phyloP scores from a whole-genome alignment of 306 rosid species.

The Lathyrus oleraceus region DNA sequence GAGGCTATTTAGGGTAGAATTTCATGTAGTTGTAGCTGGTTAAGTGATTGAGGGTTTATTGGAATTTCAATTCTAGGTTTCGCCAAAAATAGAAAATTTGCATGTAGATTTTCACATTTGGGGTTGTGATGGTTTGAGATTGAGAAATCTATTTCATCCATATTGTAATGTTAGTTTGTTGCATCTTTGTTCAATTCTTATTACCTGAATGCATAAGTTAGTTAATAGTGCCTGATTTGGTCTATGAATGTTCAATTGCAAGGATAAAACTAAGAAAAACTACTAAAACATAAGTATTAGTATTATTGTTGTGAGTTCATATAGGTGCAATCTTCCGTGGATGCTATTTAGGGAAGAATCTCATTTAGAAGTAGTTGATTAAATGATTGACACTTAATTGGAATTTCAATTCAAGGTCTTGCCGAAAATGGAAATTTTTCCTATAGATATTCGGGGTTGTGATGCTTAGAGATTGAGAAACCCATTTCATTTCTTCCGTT shows the following conservation, averaged over 20 bases:
- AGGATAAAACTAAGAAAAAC: not conserved
- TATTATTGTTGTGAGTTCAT: not conserved
- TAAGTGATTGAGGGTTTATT: not conserved
- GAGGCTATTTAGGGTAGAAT: not conserved
- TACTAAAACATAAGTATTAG: not conserved
- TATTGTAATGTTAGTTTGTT: not conserved
- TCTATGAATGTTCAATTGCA: not conserved
- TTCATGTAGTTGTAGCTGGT: not conserved
- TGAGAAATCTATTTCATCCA: not conserved
- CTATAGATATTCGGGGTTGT: not conserved
- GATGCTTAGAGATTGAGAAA: conserved; percentile 1
- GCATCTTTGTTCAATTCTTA: not conserved
- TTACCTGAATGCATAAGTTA: not conserved
- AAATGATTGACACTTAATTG: not conserved
- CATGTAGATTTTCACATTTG: not conserved
- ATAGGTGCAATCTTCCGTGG: conserved; percentile 11
- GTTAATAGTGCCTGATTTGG: not conserved
- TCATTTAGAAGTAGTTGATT: conserved; percentile 1
- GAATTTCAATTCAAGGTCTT: conserved; percentile 12
- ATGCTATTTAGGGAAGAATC: not conserved
- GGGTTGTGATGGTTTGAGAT: conserved; percentile 11
- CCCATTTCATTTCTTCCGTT: not conserved
- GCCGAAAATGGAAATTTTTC: not conserved
- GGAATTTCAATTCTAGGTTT: conserved; percentile 14
- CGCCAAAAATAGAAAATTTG: not conserved